Evolutionary conservation across 2,329 filamentous ascomycete species (phyloP).

Genomic region (Calonectria montana): DNA sequence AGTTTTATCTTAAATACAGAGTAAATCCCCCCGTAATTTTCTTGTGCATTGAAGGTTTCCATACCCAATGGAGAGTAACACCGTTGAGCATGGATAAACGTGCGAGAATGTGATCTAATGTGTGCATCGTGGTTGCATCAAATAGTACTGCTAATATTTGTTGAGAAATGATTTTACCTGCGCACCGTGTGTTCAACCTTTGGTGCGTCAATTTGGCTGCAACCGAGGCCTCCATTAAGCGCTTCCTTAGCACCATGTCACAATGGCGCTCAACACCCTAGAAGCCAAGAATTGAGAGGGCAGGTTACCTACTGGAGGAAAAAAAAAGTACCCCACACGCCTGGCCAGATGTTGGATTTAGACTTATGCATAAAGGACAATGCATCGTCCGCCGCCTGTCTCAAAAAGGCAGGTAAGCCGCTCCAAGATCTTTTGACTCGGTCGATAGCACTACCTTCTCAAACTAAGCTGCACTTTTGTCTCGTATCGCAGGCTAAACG

Average conservation of each 20-base stretch:
- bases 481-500: background rate
- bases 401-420: background rate
- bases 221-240: background rate
- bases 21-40: too few species aligned
- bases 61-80: too few species aligned
- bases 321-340: background rate
- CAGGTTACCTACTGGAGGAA: background rate
- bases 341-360: constrained; percentile 1
- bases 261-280: background rate
- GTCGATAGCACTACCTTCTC: background rate
- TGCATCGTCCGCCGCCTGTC: background rate
- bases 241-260: background rate
- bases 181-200: background rate
- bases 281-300: background rate
- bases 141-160: too few species aligned
- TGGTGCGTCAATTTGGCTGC: background rate
- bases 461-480: background rate
- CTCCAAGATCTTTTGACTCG: background rate
- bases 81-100: too few species aligned
- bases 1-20: too few species aligned
- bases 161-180: background rate
- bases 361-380: background rate
- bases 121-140: too few species aligned
- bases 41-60: too few species aligned
- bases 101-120: too few species aligned